Conservation (phyloP, 148 eudicot species). For the Rhododendron griersonianum region DNA sequence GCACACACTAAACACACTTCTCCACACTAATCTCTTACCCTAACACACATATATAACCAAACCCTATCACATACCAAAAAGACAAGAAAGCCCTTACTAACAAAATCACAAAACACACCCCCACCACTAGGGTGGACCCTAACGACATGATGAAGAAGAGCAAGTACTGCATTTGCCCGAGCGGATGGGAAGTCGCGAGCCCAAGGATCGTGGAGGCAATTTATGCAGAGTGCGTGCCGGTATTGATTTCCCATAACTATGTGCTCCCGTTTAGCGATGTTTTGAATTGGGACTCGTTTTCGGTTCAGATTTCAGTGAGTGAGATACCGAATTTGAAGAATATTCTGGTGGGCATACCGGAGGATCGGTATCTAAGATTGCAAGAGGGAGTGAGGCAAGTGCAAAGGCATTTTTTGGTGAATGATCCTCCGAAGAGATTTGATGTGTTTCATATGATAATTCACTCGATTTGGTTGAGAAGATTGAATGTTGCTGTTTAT, state of each 20-base stretch:
- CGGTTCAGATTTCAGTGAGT: constrained; percentile 44
- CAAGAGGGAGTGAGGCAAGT: constrained; percentile 49
- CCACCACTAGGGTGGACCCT: no score
- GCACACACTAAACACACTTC: no score
- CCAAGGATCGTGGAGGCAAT: constrained; percentile 88
- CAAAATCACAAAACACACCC: no score
- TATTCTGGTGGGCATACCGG: constrained; percentile 43
- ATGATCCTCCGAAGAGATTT: constrained; percentile 68
- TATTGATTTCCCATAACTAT: constrained; percentile 65
- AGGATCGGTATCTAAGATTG: constrained; percentile 43
- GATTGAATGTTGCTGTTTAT: constrained; percentile 52
- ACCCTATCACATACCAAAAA: no score
- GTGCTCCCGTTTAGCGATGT: constrained; percentile 78
- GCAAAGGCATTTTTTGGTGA: constrained; percentile 64
- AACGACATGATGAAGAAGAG: constrained; percentile 67
- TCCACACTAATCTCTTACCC: no score
- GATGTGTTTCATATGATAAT: constrained; percentile 82
- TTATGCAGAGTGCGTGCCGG: constrained; percentile 75
- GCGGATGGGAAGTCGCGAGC: constrained; percentile 91
- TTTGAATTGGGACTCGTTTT: constrained; percentile 66
- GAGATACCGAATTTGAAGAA: constrained; percentile 58
- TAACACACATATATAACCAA: no score
- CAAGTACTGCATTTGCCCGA: constrained; percentile 76
- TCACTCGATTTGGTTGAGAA: constrained; percentile 83
- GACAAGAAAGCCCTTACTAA: no score